A percentile compares a stretch with the other conserved stretches of the same genome.
phyloP scores from a whole-genome alignment of 768 basidiomycete species.

The Crucibulum laeve region DNA sequence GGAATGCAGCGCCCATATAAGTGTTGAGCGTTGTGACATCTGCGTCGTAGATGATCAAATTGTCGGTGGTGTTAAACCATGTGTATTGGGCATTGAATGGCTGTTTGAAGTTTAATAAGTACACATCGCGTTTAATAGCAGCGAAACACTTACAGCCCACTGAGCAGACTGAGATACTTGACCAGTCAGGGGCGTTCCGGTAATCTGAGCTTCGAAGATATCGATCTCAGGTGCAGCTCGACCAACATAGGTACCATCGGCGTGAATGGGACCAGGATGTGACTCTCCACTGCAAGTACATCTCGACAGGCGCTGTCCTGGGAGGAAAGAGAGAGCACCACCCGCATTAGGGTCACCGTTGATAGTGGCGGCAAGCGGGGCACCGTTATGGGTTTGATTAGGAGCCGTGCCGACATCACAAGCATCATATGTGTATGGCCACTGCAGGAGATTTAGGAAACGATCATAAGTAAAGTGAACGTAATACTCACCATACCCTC shows the following conservation, averaged over 20 bases:
- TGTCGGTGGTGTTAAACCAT: conserved; percentile 64
- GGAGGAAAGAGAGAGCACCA: conserved; percentile 72
- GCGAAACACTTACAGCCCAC: conserved; percentile 54
- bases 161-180: conserved; percentile 84
- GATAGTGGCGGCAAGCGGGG: conserved; percentile 54
- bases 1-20: conserved; percentile 73
- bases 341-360: conserved; percentile 54
- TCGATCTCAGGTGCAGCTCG: conserved; percentile 89
- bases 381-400: conserved; percentile 76
- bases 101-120: conserved; percentile 27
- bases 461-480: neutral
- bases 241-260: conserved; percentile 77
- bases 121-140: conserved; percentile 1
- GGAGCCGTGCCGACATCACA: conserved; percentile 92
- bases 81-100: conserved; percentile 74
- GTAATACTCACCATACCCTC: conserved; percentile 63
- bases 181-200: conserved; percentile 28
- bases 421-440: conserved; percentile 80
- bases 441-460: conserved; percentile 29
- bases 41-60: conserved; percentile 51
- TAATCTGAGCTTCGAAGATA: conserved; percentile 71
- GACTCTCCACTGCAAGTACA: conserved; percentile 86
- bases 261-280: conserved; percentile 81
- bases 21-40: conserved; percentile 51
- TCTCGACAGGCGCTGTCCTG: conserved; percentile 83